phyloP scores from a whole-genome alignment of 2,329 filamentous ascomycete genomes.

The Esteya vermicola region DNA sequence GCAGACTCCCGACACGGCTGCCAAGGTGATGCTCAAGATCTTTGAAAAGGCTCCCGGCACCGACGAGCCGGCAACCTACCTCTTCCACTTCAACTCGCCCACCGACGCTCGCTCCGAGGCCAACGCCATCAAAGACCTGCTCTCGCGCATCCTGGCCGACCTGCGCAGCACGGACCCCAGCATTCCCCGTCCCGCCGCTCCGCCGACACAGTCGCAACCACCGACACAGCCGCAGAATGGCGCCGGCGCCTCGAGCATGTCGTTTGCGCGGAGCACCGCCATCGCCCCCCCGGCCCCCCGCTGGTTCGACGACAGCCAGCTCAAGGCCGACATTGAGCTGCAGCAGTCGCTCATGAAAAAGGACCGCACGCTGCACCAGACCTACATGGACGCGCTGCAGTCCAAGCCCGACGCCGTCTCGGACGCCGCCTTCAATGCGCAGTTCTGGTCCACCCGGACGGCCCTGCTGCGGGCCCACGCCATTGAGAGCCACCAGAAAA shows the following conservation, averaged over 20 bases:
- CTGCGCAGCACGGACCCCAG: slow-evolving; percentile 42
- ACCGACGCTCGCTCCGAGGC: slow-evolving; percentile 68
- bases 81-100: slow-evolving; percentile 79
- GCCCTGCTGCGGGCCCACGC: slow-evolving; percentile 80
- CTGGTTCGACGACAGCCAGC: slow-evolving; percentile 68
- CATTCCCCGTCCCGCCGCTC: slow-evolving; percentile 28
- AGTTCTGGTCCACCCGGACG: slow-evolving; percentile 88
- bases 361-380: slow-evolving; percentile 60
- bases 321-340: slow-evolving; percentile 66
- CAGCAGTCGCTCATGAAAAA: slow-evolving; percentile 82
- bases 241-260: slow-evolving; percentile 54
- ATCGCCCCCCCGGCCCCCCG: slow-evolving; percentile 38
- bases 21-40: slow-evolving; percentile 90
- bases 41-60: slow-evolving; percentile 53
- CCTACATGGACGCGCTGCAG: slow-evolving; percentile 71
- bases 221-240: slow-evolving; percentile 13
- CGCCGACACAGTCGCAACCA: slow-evolving; percentile 2
- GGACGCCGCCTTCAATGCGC: slow-evolving; percentile 66
- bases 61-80: slow-evolving; percentile 52
- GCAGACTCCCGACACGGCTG: slow-evolving; percentile 74
- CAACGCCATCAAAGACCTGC: slow-evolving; percentile 66
- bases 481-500: slow-evolving; percentile 73
- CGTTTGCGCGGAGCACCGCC: slow-evolving; percentile 61
- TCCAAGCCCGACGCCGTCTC: slow-evolving; percentile 78
- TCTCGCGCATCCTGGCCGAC: slow-evolving; percentile 64